Base-by-base conservation (phyloP, 225 moss, liverwort and hornwort species). In the Polytrichum formosum region DNA sequence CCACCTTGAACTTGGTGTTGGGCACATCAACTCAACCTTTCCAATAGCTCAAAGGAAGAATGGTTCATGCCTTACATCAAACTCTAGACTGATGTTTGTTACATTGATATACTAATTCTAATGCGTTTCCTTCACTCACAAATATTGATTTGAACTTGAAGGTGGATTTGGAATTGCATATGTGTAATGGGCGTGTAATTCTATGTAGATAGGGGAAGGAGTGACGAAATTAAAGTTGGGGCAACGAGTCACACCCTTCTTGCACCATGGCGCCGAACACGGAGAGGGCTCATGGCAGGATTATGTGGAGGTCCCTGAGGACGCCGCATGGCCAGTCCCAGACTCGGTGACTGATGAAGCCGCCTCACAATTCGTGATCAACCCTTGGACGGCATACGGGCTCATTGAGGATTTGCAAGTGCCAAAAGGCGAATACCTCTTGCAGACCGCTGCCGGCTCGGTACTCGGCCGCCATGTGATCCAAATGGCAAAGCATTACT, bases 201-300 rank as follows among this genome's bases (percentile, higher is more conserved):
- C 5, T 26, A 5, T 37, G 37, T 68, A 84, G 84, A 64, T 84
- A 29, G 84, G 80, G 28, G 18, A 77, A 67, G 80, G 80, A 20
- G 84, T 84, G 67, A 74, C 70, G 4, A 72, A 64, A n/a, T 33
- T 84, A 13, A 80, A 77, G 55, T 27, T 5, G 21, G 66, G 68
- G 7, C 77, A 77, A 21, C 77, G 80, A 65, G 84, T 77, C 4
- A 68, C 69, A 18, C 77, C 77, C 7, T 74, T 80, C 54, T 26
- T 80, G 18, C n/a, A 67, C 66, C 67, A 70, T 59, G 55, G 18
- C 8, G 53, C 54, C 6, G 2, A 18, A 7, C 8, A 53, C 0
- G 76, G 70, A 5, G 20, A 70, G 5, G 76, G 76, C 1, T 63
- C 76, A 33, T 76, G 76, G 76, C 70, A 70, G 23, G 63, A 76